phyloP scores from a whole-genome alignment of 352 stramenopile genomes.

The Pythium rhizo-oryzae region DNA sequence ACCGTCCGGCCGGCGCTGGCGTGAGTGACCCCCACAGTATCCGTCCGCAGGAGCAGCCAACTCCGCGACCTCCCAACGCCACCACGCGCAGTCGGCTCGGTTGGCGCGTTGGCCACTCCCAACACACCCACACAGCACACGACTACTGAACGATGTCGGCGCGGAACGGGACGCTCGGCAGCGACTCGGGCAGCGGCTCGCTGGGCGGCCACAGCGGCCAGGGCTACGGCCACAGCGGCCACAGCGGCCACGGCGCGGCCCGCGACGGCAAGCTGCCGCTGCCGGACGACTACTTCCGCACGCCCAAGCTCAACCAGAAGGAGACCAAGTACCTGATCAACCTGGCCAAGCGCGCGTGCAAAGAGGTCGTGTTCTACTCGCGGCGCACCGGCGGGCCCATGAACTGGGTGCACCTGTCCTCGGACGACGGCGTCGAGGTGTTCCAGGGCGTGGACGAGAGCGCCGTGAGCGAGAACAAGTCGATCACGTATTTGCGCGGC shows the following conservation, averaged over 20 bases:
- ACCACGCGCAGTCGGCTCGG: too few relatives aligned
- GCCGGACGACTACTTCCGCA: constrained; percentile 69
- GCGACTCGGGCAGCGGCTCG: constrained; percentile 15
- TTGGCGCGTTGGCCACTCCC: too few relatives aligned
- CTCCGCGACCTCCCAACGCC: too few relatives aligned
- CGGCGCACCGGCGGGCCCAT: constrained; percentile 65
- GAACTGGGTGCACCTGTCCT: constrained; percentile 77
- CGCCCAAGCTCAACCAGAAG: constrained; percentile 58
- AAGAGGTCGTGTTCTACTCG: constrained; percentile 88
- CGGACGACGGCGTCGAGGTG: constrained; percentile 71
- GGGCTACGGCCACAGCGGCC: constrained; percentile 2
- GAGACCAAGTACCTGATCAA: constrained; percentile 71
- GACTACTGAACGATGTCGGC: constrained; percentile 2
- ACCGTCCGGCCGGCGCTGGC: too few relatives aligned
- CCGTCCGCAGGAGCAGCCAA: too few relatives aligned
- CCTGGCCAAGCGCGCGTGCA: constrained; percentile 78
- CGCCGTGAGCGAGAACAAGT: constrained; percentile 27
- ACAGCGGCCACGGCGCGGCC: too few relatives aligned
- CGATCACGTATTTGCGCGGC: constrained; percentile 71
- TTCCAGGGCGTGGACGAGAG: constrained; percentile 72
- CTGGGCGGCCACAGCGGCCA: not conserved
- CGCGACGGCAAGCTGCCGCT: constrained; percentile 52
- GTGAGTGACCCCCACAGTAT: too few relatives aligned
- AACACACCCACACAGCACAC: too few relatives aligned
- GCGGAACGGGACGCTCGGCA: constrained; percentile 9